Base-by-base conservation (phyloP, 306 rosid species). In the Cucumis hystrix region DNA sequence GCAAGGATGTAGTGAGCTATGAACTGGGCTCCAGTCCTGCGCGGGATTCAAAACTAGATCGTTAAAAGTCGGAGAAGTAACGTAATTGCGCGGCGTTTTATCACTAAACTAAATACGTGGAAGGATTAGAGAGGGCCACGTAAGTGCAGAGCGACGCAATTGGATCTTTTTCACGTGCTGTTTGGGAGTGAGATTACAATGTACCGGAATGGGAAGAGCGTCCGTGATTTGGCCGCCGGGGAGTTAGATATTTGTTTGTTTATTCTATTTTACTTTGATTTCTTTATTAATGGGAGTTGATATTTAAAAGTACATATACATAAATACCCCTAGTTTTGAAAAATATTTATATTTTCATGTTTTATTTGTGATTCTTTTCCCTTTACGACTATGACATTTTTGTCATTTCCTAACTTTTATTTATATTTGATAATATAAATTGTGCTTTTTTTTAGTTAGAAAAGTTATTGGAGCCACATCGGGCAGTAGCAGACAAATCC, bases 31-130 rank as follows among this genome's bases (percentile, higher is more conserved):
- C 30, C 58, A 3, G 39, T 70, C 7, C 40, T 35, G 75, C 75
- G 75, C 75, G 49, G 75, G n/a, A 6, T 71, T 71, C 61, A 25
- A 54, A 47, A 71, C 25, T 25, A 45, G 39, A 71, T 71, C 76
- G 43, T 49, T 21, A 40, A 47, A 49, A 21, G 56, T 70, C 59
- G 59, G 14, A 45, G 58, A 70, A 43, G 14, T 70, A 23, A 40
- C 58, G 58, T 47, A 43, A 70, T 20, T 47, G 75, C 75, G 74
- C 74, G 74, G 74, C 58, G 43, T 25, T 71, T 71, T 51, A 71
- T 71, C 76, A 16, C 45, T 49, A 6, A 8, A 43, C 6, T 45
- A 20, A 20, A 70, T 14, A 9, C 62, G 45, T 72, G 61, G 28
- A 15, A 16, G 4, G 40, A 49, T 4, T 0, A 16, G 40, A 30